Evolutionary conservation across 2,329 filamentous ascomycete species (phyloP).

Genomic region (Verticillium klebahnii): DNA sequence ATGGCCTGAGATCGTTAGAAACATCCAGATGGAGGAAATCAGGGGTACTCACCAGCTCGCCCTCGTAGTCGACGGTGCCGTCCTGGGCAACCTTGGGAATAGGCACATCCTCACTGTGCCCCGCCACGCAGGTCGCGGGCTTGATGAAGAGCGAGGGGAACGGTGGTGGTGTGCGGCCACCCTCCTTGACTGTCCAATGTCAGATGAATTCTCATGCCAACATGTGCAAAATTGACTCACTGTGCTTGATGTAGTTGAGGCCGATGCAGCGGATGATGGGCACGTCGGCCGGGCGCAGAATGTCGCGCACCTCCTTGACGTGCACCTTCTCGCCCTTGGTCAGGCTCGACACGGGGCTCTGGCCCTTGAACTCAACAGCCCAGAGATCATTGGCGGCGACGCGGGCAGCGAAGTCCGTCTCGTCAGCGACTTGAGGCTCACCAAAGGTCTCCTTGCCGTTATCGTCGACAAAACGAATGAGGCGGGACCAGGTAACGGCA

Average conservation of each 20-base stretch:
- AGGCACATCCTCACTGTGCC: slow-evolving; percentile 30
- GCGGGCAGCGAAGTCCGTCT: slow-evolving; percentile 18
- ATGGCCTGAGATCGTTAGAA: slow-evolving; percentile 25
- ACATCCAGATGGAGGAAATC: neutral
- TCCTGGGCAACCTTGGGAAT: slow-evolving; percentile 43
- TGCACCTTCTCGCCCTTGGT: slow-evolving; percentile 20
- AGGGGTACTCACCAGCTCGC: slow-evolving; percentile 30
- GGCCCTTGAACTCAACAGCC: slow-evolving; percentile 24
- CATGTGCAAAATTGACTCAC: slow-evolving; percentile 14
- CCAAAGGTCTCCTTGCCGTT: slow-evolving; percentile 26
- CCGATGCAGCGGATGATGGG: slow-evolving; percentile 30
- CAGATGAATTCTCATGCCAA: neutral
- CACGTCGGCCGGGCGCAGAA: slow-evolving; percentile 24
- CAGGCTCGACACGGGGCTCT: slow-evolving; percentile 17
- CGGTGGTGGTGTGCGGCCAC: slow-evolving; percentile 44
- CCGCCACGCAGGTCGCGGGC: slow-evolving; percentile 33
- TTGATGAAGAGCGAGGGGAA: slow-evolving; percentile 49
- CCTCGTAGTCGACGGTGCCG: slow-evolving; percentile 43
- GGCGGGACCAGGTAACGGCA: slow-evolving; percentile 18
- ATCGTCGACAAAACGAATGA: slow-evolving; percentile 30
- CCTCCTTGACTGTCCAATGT: slow-evolving; percentile 40
- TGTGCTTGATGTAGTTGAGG: slow-evolving; percentile 31
- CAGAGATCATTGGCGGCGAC: slow-evolving; percentile 20
- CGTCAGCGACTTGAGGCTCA: slow-evolving; percentile 21
- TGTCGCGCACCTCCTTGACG: slow-evolving; percentile 25